Evolutionary conservation across 2,329 filamentous ascomycete genomes (phyloP).

Genomic region (Fusarium agapanthi): DNA sequence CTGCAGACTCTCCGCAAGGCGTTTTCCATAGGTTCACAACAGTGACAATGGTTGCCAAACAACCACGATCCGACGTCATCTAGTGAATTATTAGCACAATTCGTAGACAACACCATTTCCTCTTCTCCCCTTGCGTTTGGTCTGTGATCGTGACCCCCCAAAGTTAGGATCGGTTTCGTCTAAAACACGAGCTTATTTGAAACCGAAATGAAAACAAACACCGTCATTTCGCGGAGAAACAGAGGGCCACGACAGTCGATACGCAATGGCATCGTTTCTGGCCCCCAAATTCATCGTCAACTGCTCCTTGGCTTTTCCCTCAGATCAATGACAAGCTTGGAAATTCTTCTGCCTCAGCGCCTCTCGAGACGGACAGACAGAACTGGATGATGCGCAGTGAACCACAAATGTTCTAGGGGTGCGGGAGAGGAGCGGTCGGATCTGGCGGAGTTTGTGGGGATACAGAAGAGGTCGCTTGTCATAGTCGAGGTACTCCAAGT

Average conservation of each 20-base stretch:
- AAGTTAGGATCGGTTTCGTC: neutral
- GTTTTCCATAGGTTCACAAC: conserved; percentile 46
- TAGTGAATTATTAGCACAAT: neutral
- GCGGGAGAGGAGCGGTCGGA: conserved; percentile 17
- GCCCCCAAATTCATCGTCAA: conserved; percentile 12
- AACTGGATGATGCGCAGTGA: conserved; percentile 13
- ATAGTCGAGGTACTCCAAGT: conserved; percentile 33
- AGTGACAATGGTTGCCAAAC: conserved; percentile 29
- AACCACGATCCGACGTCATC: conserved; percentile 32
- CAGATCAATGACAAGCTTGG: conserved; percentile 27
- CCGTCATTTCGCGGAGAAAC: conserved; percentile 10
- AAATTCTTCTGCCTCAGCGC: conserved; percentile 31
- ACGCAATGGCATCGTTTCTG: conserved; percentile 31
- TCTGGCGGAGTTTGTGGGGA: conserved; percentile 31
- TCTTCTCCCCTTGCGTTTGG: conserved; percentile 14
- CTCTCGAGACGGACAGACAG: neutral
- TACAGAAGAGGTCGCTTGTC: conserved; percentile 13
- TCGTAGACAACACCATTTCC: conserved; percentile 21
- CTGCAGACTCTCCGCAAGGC: conserved; percentile 42
- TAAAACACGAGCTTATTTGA: conserved; percentile 4
- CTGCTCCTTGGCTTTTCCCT: conserved; percentile 5
- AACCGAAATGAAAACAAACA: conserved; percentile 2
- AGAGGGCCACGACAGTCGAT: conserved; percentile 33
- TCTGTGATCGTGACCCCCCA: conserved; percentile 14
- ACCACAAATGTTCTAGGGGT: conserved; percentile 28